These are phyloP conservation scores for Curvularia verruculosa DNA, from an alignment of 2,329 filamentous ascomycete species.

Conservation along the genomic window DNA sequence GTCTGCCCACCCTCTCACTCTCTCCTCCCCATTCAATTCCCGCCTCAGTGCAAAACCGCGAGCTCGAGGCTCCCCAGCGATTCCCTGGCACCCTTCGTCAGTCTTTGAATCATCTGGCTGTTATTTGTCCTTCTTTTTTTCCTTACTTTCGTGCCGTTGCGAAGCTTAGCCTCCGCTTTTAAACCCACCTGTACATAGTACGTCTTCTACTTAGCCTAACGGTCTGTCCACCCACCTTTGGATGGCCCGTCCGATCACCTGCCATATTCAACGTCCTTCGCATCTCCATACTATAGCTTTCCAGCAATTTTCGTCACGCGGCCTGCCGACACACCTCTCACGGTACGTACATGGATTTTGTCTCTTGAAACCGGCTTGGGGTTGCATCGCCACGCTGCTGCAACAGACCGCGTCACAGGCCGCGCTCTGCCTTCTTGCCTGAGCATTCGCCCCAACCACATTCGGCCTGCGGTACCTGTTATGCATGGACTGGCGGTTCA, in stretches of 20 bases:
- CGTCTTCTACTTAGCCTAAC: conserved; percentile 17
- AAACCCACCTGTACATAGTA: conserved; percentile 18
- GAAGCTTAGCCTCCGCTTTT: conserved; percentile 20
- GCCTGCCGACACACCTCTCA: conserved; percentile 46
- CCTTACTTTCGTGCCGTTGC: conserved; percentile 20
- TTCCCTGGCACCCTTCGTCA: conserved; percentile 16
- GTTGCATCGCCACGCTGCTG: conserved; percentile 35
- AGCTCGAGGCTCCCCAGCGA: conserved; percentile 40
- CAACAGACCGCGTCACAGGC: conserved; percentile 45
- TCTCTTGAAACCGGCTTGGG: conserved; percentile 44
- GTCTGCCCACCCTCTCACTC: conserved; percentile 24
- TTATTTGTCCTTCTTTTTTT: conserved; percentile 29
- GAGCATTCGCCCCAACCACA: conserved; percentile 17
- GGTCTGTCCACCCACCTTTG: conserved; percentile 13
- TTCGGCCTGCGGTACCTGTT: conserved; percentile 11
- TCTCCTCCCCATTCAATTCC: conserved; percentile 12
- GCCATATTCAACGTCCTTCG: conserved; percentile 5
- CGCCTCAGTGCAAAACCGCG: conserved; percentile 21
- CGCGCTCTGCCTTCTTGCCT: conserved; percentile 23
- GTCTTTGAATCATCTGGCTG: conserved; percentile 8
- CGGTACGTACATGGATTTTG: conserved; percentile 41
- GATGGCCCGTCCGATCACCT: conserved; percentile 3
- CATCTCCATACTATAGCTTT: conserved; percentile 19
- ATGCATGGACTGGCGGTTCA: conserved; percentile 8
- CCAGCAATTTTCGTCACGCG: conserved; percentile 35